These are phyloP conservation scores for Thermothielavioides terrestris DNA, from an alignment of 495 filamentous ascomycete genomes.

Conservation along the genomic window DNA sequence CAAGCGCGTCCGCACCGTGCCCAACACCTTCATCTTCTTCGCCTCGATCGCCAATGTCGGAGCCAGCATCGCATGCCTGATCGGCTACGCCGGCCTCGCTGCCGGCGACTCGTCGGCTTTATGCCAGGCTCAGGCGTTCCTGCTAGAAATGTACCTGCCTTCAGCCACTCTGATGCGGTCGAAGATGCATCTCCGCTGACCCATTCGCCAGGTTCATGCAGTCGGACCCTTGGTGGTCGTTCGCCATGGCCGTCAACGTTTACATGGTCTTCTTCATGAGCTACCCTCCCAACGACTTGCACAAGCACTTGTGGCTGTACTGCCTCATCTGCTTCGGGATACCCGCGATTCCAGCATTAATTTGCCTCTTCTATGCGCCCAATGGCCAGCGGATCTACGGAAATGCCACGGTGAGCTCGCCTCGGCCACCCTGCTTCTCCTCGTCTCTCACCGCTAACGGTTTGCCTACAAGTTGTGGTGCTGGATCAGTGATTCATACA, in stretches of 20 bases:
- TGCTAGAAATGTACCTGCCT: conserved; percentile 51
- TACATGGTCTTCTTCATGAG: conserved; percentile 74
- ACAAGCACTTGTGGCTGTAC: conserved; percentile 61
- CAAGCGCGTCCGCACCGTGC: conserved; percentile 58
- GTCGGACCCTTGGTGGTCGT: conserved; percentile 50
- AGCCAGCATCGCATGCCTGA: conserved; percentile 67
- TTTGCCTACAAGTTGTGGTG: conserved; percentile 62
- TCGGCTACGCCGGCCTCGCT: conserved; percentile 47
- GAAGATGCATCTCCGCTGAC: conserved; percentile 10
- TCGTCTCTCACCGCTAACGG: neutral
- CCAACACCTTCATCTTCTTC: conserved; percentile 75
- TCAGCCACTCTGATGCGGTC: conserved; percentile 43
- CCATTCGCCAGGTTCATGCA: conserved; percentile 43
- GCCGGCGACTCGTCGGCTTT: conserved; percentile 45
- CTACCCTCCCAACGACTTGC: conserved; percentile 56
- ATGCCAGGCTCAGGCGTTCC: conserved; percentile 69
- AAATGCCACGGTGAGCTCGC: conserved; percentile 48
- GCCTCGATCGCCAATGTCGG: conserved; percentile 76
- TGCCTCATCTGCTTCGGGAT: conserved; percentile 64
- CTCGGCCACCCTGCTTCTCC: neutral
- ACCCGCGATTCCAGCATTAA: conserved; percentile 60
- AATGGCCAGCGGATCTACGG: conserved; percentile 55
- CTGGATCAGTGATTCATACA: conserved; percentile 65
- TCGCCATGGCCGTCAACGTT: conserved; percentile 81
- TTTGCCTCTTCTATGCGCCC: conserved; percentile 49